A percentile compares a stretch with the other conserved stretches of the same genome.
These are phyloP conservation scores for Xylaria bambusicola DNA, from an alignment of 495 filamentous ascomycete species.

Conservation along the genomic window DNA sequence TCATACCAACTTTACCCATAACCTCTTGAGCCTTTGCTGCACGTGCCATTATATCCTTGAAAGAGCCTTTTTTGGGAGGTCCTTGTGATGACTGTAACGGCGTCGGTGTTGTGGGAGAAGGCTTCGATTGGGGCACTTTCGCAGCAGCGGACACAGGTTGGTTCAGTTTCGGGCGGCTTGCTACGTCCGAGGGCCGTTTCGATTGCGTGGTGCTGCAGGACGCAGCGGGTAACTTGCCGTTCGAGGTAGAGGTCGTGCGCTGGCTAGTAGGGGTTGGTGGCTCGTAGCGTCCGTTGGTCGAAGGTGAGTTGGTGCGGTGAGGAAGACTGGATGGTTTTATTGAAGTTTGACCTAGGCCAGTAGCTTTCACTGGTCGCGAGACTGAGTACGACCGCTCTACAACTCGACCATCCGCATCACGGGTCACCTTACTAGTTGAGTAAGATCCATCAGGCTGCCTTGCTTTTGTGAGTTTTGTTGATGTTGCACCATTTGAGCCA, in stretches of 20 bases:
- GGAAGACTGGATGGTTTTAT: conserved; percentile 28
- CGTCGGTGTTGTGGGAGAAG: conserved; percentile 29
- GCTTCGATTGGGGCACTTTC: conserved; percentile 24
- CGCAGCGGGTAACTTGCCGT: conserved; percentile 16
- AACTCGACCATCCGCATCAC: conserved; percentile 31
- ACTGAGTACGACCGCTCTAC: conserved; percentile 23
- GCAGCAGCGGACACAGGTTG: conserved; percentile 19
- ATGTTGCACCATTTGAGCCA: conserved; percentile 32
- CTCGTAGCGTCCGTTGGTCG: conserved; percentile 30
- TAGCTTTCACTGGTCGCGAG: conserved; percentile 23
- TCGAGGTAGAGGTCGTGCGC: conserved; percentile 22
- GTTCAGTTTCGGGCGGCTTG: conserved; percentile 24
- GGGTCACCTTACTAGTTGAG: conserved; percentile 29
- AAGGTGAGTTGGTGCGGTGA: conserved; percentile 29
- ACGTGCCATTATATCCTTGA: conserved; percentile 66
- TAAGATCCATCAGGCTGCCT: conserved; percentile 30
- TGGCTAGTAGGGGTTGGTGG: conserved; percentile 25
- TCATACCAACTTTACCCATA: conserved; percentile 52
- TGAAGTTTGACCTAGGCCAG: conserved; percentile 9
- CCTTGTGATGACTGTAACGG: conserved; percentile 29
- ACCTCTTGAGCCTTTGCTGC: conserved; percentile 56
- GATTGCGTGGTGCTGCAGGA: conserved; percentile 18
- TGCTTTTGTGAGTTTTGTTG: conserved; percentile 31
- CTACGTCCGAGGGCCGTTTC: conserved; percentile 15
- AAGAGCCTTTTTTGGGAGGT: conserved; percentile 66